These are phyloP conservation scores for Picocystis sp. DNA, from an alignment of 163 green algal species.

Conservation along the genomic window DNA sequence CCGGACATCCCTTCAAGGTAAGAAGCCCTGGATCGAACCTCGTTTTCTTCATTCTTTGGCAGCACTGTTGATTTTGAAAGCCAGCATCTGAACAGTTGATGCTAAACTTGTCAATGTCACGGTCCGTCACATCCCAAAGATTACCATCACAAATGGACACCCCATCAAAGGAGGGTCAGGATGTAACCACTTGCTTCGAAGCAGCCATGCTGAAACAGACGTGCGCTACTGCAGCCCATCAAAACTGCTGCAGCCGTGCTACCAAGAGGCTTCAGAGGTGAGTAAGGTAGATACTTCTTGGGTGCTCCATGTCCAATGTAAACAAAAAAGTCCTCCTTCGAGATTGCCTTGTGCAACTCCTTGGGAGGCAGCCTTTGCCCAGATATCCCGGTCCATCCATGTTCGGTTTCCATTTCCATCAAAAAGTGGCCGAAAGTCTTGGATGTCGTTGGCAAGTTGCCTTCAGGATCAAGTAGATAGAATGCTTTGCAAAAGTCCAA, in stretches of 20 bases:
- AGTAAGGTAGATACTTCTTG: conserved; percentile 51
- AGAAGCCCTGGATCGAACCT: conserved; percentile 2
- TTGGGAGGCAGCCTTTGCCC: not conserved
- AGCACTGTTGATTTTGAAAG: not conserved
- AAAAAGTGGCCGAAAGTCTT: no score
- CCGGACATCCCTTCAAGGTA: conserved; percentile 23
- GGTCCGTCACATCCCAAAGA: conserved; percentile 94
- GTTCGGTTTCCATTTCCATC: no score
- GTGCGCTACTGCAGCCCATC: conserved; percentile 85
- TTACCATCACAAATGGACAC: conserved; percentile 67
- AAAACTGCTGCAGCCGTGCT: conserved; percentile 51
- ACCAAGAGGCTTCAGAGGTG: conserved; percentile 35
- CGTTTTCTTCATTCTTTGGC: not conserved
- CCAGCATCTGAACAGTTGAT: conserved; percentile 4
- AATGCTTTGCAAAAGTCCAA: no score
- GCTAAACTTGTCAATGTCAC: conserved; percentile 77
- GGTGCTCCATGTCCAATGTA: conserved; percentile 78
- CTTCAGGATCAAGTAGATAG: no score
- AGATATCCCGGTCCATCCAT: no score
- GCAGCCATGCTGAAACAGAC: conserved; percentile 31
- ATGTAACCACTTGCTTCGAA: conserved; percentile 54
- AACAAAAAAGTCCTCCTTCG: conserved; percentile 53
- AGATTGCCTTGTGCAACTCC: conserved; percentile 35
- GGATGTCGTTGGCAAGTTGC: no score
- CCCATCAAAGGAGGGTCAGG: conserved; percentile 66